A percentile compares a stretch with the other conserved stretches of the same genome.
phyloP scores from a whole-genome alignment of 345 rosid genomes.

The Eutrema yunnanense region DNA sequence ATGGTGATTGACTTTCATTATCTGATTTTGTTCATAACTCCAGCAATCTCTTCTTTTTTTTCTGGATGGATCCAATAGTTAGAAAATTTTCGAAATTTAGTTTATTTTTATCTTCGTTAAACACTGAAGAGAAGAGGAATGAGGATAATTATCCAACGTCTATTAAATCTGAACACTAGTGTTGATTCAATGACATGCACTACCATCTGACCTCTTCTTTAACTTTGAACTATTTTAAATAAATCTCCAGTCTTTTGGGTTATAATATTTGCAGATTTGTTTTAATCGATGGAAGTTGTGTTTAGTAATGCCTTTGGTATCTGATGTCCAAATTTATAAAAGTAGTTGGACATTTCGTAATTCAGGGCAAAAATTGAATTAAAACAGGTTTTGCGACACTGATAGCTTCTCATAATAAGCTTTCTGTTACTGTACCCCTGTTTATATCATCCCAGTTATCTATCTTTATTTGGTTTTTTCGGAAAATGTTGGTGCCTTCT shows the following conservation, averaged over 20 bases:
- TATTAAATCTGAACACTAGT: conserved; percentile 33
- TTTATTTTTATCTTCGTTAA: neutral
- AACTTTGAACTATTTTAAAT: too few species aligned
- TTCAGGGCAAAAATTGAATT: conserved; percentile 49
- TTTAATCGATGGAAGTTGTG: neutral
- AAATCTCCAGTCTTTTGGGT: neutral
- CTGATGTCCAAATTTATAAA: conserved; percentile 49
- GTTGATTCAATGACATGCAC: conserved; percentile 74
- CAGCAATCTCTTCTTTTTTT: neutral
- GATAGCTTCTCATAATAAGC: conserved; percentile 44
- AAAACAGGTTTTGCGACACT: conserved; percentile 69
- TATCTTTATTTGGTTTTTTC: too few species aligned
- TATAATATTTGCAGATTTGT: neutral
- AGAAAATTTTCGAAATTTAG: neutral
- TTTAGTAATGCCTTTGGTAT: conserved; percentile 59
- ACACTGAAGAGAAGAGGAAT: conserved; percentile 28
- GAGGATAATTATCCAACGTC: conserved; percentile 64
- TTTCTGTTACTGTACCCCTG: conserved; percentile 68
- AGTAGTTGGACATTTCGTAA: conserved; percentile 64
- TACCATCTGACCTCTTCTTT: conserved; percentile 75
- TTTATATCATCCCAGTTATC: conserved; percentile 25
- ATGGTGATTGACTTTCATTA: conserved; percentile 66
- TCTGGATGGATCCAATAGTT: neutral
- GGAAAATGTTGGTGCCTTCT: neutral
- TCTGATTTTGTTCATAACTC: neutral